Evolutionary conservation across 108 stramenopile genomes (phyloP), one percentile per base, ranked within the genome.

Genomic region (Skeletonema grethae): DNA sequence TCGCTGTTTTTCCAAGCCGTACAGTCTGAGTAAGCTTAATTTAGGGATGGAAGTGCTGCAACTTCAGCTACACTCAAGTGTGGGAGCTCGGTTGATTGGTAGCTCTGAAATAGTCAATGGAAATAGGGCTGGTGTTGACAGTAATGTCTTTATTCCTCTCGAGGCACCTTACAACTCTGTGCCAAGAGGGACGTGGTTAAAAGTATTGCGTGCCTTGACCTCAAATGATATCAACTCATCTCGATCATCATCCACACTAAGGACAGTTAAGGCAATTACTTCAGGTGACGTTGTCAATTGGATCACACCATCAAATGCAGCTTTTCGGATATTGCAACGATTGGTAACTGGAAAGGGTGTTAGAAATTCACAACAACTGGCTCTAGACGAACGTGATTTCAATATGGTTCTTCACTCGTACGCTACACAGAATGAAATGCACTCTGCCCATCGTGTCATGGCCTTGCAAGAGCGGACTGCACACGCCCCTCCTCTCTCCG

Each of bases 351-450:
- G 87, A 1, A 71, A 75, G 24, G 92, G 92, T 2, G 76, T 93
- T 18, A 85, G 88, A 61, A 16, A 7, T 22, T 15, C 46, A 31
- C 53, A 25, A 29, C 36, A 25, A 15, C 67, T 93, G 11, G 41
- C 15, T 15, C n/a, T 43, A n/a, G 82, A 81, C 28, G 92, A 93
- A 72, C 73, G 84, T 25, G 92, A 93, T 71, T 90, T 90, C 76
- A 88, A 87, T 67, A 83, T 86, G 67, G 88, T 93, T 0, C 77
- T 93, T 9, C 88, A 91, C 65, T 79, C 88, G 11, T 90, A 87
- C 38, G 66, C 78, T 6, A 4, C 75, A 10, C 77, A 77, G 13
- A 32, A 65, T 56, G 86, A 63, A 31, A 88, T 93, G 87, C 77
- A 86, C 45, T 75, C 88, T 43, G 88, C 90, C 7, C 92, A 89